phyloP scores from a whole-genome alignment of 2,329 filamentous ascomycete species.

The Chaetomium strumarium region DNA sequence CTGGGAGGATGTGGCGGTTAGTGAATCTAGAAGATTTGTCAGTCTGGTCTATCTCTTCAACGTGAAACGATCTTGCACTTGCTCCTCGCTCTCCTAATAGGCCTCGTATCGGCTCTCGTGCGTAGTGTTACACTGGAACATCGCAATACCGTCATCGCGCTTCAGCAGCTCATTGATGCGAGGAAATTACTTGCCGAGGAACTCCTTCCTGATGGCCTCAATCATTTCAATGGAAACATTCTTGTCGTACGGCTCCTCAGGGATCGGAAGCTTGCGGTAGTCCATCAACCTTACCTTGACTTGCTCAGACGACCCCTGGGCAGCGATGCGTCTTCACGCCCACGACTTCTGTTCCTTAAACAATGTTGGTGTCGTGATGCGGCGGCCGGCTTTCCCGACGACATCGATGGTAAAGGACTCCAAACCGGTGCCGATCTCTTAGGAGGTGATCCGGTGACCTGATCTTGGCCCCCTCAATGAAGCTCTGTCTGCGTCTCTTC shows the following conservation, averaged over 20 bases:
- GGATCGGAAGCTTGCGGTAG: conserved; percentile 56
- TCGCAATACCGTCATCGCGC: conserved; percentile 57
- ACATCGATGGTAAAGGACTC: conserved; percentile 68
- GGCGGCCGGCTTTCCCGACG: conserved; percentile 59
- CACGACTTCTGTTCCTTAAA: conserved; percentile 63
- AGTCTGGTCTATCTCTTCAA: background rate
- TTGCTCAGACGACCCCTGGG: conserved; percentile 52
- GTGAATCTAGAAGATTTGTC: conserved; percentile 51
- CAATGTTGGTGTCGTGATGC: conserved; percentile 62
- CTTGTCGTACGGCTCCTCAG: conserved; percentile 57
- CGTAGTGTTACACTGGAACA: conserved; percentile 75
- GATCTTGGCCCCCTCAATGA: conserved; percentile 60
- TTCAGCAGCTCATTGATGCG: conserved; percentile 60
- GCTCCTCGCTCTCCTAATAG: conserved; percentile 61
- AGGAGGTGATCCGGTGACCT: conserved; percentile 62
- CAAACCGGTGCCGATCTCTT: conserved; percentile 70
- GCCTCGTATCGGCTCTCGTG: conserved; percentile 61
- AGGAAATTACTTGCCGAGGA: conserved; percentile 60
- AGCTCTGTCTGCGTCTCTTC: conserved; percentile 60
- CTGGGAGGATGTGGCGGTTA: conserved; percentile 71
- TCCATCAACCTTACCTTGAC: conserved; percentile 64
- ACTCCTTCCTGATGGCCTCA: conserved; percentile 65
- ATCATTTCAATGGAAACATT: conserved; percentile 73
- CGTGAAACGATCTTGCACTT: conserved; percentile 21
- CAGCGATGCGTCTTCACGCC: conserved; percentile 58